Evolutionary conservation across 2,329 filamentous ascomycete genomes (phyloP), one percentile per base, ranked within the genome.

Genomic region (Stagonosporopsis chrysanthemi): DNA sequence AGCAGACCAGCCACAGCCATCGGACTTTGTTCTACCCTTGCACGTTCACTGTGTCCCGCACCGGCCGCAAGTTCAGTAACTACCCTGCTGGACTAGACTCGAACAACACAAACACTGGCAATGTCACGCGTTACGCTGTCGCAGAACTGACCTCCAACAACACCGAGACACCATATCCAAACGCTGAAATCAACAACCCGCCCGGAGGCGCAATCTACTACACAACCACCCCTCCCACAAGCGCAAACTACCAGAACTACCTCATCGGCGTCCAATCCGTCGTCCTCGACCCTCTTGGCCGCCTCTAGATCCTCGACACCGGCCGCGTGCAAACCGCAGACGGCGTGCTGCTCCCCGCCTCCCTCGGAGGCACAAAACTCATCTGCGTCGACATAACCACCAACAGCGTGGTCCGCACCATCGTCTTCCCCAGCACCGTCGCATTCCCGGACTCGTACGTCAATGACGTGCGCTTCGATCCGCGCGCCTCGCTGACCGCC

Each of bases 401-500:
- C 48, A 75, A 84, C 65, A 69, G 72, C 7, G 70, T 84, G 24
- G 75, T 84, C 66, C 72, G 80, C 48, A 84, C 81, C 1, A 84
- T 84, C 52, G 65, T 81, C 6, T 84, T 85, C 67, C 79, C 80
- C 0, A 57, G 72, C 1, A 77, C 70, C 6, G 81, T 83, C 9
- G 81, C 80, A 6, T 81, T 76, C 48, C 60, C 78, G 12, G 80
- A 81, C 61, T 80, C 77, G 15, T 85, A 85, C 59, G 76, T 83
- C 33, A 84, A 84, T 64, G 83, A 84, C 58, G 74, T 84, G 8
- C 80, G 83, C 46, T 81, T 85, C 68, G 82, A 85, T 61, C 74
- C 84, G n/a, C 76, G 78, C 14, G 48, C 78, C 2, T 65, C 68
- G 17, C 31, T 81, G 6, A 79, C 79, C 0, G 58, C 69, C 14